phyloP scores from a whole-genome alignment of 148 eudicot species.

The Rhododendron ferrugineum region DNA sequence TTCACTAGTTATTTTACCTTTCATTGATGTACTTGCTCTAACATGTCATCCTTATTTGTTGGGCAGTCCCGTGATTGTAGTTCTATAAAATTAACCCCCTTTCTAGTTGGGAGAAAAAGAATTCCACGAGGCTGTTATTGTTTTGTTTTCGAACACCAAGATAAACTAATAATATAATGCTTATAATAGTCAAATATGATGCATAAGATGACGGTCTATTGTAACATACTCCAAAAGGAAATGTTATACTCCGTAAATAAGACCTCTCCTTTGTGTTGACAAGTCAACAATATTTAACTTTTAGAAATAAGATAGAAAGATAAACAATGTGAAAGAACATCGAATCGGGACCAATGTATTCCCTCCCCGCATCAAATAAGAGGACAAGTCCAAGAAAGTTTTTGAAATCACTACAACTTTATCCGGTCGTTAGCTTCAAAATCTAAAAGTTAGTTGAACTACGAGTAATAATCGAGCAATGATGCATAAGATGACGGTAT shows the following conservation, averaged over 20 bases:
- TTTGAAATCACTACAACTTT: background rate
- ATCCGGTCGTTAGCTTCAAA: background rate
- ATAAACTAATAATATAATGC: background rate
- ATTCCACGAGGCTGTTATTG: background rate
- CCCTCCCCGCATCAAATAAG: background rate
- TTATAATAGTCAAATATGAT: background rate
- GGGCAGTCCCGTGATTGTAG: too few relatives aligned
- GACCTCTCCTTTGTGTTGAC: background rate
- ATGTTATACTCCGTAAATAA: too few relatives aligned
- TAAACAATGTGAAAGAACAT: background rate
- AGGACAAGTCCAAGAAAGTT: background rate
- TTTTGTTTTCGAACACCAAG: background rate
- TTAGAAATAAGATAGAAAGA: background rate
- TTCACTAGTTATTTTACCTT: too few relatives aligned
- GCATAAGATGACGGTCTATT: background rate
- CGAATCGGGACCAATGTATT: background rate
- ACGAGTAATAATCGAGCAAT: background rate
- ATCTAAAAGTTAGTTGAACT: background rate
- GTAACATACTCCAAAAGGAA: background rate
- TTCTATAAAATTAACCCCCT: too few relatives aligned
- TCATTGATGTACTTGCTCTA: too few relatives aligned
- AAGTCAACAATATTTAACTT: background rate
- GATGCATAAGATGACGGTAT: background rate
- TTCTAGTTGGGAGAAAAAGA: background rate
- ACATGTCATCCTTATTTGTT: background rate